These are phyloP conservation scores for Tetrahymena thermophila DNA, from an alignment of 73 alveolate genomes.

Conservation along the genomic window DNA sequence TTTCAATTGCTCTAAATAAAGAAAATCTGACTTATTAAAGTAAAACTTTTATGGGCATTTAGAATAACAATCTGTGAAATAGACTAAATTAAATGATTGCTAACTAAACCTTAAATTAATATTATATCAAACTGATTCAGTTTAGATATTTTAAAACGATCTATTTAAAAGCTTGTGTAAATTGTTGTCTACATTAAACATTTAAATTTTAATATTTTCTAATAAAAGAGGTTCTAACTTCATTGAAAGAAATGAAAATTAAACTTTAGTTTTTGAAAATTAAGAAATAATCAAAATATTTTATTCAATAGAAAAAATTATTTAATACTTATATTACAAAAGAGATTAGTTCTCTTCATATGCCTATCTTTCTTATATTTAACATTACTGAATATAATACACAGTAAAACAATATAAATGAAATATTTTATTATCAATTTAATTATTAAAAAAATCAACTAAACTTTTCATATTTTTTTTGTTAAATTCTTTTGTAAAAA, in stretches of 20 bases:
- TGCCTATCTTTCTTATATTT: background rate
- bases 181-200: background rate
- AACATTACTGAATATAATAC: background rate
- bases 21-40: too few relatives aligned
- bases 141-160: background rate
- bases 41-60: too few relatives aligned
- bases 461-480: too few relatives aligned
- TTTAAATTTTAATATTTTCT: background rate
- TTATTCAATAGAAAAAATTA: background rate
- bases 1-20: background rate
- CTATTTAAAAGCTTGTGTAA: background rate
- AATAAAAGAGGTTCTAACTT: background rate
- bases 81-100: too few relatives aligned
- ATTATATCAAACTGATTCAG: background rate
- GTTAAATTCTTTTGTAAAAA: too few relatives aligned
- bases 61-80: background rate
- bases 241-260: background rate
- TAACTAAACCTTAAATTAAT: background rate
- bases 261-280: background rate
- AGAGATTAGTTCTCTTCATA: background rate
- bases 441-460: too few relatives aligned
- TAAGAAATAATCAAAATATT: background rate
- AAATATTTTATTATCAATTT: too few relatives aligned
- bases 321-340: background rate
- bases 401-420: too few relatives aligned